Conservation (phyloP, 2,329 filamentous ascomycete species). For the Fusarium veterinarium region DNA sequence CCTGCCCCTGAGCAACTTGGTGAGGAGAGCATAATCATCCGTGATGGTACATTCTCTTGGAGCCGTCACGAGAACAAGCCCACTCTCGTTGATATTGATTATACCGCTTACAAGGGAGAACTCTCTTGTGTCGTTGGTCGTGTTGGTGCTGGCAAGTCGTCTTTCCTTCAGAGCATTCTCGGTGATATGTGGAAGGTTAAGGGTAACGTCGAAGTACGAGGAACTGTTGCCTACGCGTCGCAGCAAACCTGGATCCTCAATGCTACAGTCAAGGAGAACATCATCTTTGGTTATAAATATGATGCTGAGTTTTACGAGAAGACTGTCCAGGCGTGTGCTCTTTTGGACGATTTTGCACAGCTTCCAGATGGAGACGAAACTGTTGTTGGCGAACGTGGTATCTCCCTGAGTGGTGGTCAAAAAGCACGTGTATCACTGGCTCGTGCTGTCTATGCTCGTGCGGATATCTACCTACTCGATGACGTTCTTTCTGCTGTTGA, state of each 20-base stretch:
- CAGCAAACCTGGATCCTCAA: constrained; percentile 98
- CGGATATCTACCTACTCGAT: constrained; percentile 95
- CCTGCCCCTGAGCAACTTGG: constrained; percentile 79
- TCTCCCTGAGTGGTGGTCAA: constrained; percentile 94
- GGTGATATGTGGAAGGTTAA: constrained; percentile 92
- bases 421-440: constrained; percentile 94
- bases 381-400: constrained; percentile 95
- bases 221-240: constrained; percentile 88
- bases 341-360: constrained; percentile 89
- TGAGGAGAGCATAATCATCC: constrained; percentile 86
- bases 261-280: constrained; percentile 95
- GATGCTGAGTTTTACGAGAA: constrained; percentile 95
- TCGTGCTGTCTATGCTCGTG: constrained; percentile 92
- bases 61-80: constrained; percentile 80
- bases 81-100: constrained; percentile 85
- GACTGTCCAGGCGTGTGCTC: constrained; percentile 90
- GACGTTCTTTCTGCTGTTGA: constrained; percentile 98
- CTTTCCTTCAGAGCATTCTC: constrained; percentile 86
- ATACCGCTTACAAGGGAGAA: constrained; percentile 91
- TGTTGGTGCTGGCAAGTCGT: constrained; percentile 96
- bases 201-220: constrained; percentile 84
- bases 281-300: constrained; percentile 94
- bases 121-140: constrained; percentile 92
- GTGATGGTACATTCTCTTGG: constrained; percentile 93
- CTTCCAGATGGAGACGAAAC: constrained; percentile 97